These are phyloP conservation scores for Aechmea fasciata DNA, from an alignment of 176 grass and related monocot genomes.

Conservation along the genomic window DNA sequence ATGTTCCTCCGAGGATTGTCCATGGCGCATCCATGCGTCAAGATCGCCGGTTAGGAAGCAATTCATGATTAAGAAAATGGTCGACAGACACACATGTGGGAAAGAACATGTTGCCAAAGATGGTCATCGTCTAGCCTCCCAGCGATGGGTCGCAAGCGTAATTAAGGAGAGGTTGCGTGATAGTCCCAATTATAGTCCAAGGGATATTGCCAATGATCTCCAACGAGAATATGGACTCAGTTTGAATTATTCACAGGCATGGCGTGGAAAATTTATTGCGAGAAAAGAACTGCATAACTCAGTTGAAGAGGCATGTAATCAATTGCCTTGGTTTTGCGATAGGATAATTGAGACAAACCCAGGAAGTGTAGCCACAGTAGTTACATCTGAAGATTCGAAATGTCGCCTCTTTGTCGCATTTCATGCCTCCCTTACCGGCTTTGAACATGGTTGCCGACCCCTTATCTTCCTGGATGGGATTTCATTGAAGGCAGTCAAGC, in stretches of 20 bases:
- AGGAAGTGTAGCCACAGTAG: slow-evolving; percentile 66
- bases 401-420: slow-evolving; percentile 85
- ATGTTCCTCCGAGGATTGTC: slow-evolving; percentile 72
- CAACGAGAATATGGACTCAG: slow-evolving; percentile 69
- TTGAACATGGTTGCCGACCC: slow-evolving; percentile 83
- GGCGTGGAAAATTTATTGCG: slow-evolving; percentile 87
- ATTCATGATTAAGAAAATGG: slow-evolving; percentile 94
- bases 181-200: slow-evolving; percentile 73
- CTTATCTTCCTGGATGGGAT: slow-evolving; percentile 80
- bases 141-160: slow-evolving; percentile 92
- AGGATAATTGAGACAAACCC: slow-evolving; percentile 83
- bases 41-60: slow-evolving; percentile 56
- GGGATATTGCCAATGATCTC: slow-evolving; percentile 88
- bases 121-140: slow-evolving; percentile 72
- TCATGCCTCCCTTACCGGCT: slow-evolving; percentile 72
- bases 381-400: slow-evolving; percentile 64
- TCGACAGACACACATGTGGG: slow-evolving; percentile 73
- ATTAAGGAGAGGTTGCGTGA: slow-evolving; percentile 94
- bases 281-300: slow-evolving; percentile 81
- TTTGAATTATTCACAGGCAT: slow-evolving; percentile 93
- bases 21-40: slow-evolving; percentile 89
- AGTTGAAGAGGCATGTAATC: slow-evolving; percentile 64
- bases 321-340: slow-evolving; percentile 84
- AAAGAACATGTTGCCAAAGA: slow-evolving; percentile 51
- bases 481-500: slow-evolving; percentile 60